Base-by-base conservation (phyloP, 164 flowering plant genomes). In the Chimonanthus salicifolius region DNA sequence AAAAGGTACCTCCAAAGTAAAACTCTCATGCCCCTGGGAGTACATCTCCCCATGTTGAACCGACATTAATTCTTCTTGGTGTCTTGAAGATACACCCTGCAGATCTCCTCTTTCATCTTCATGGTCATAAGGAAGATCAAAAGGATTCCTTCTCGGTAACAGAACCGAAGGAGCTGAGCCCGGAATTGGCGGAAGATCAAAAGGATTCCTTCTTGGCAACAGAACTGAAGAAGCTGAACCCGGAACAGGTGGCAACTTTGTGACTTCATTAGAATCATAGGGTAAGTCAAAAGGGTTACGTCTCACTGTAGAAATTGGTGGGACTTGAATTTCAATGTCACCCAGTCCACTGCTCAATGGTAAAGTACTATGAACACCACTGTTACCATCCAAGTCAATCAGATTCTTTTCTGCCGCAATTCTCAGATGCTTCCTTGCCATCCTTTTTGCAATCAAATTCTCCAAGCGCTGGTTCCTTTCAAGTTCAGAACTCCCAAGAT, bases 391-490 rank as follows among this genome's bases (percentile, higher is more conserved):
- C 7, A 96, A 83, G 80, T 96, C 98, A 67, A 94, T 92, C 58
- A 92, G 83, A 80, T 94, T 91, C 82, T 80, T 93, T 75, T 88
- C 94, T 62, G 84, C 77, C 78, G 82, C 73, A 77, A 85, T 64
- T 66, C 75, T 86, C 87, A 82, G 68, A 72, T 44, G 83, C 69
- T 83, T 89, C 71, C 92, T 83, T 10, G 91, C 90, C 76, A 85
- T 82, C 78, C 97, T 78, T 76, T 94, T 88, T 6, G 92, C 90
- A 49, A 95, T 91, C 51, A 93, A 87, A 84, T 83, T 90, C 84
- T 95, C 98, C 78, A 95, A 74, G 16, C 97, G 78, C 21, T 79
- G 88, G 80, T 95, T 95, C 80, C 97, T 87, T 71, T 94, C 99
- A 6, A 89, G 62, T 81, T 92, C 98, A 7, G 97, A 91, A 45